phyloP scores from a whole-genome alignment of 2,329 filamentous ascomycete genomes.

The Monilinia aucupariae region DNA sequence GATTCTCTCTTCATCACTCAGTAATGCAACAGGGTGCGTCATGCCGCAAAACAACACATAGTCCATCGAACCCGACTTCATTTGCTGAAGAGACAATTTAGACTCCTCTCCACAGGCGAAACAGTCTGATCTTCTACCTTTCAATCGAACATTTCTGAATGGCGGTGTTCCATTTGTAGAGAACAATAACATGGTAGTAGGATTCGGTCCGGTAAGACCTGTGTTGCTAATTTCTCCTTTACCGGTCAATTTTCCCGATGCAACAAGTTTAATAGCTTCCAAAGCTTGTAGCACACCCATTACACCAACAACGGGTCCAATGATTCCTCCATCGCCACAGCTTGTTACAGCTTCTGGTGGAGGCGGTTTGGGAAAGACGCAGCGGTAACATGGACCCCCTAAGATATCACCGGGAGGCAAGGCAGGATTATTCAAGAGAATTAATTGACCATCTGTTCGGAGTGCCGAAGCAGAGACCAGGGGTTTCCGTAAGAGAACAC shows the following conservation, averaged over 20 bases:
- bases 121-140: constrained; percentile 63
- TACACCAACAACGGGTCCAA: constrained; percentile 85
- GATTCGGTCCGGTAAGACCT: constrained; percentile 16
- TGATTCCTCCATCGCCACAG: constrained; percentile 87
- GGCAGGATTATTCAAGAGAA: constrained; percentile 79
- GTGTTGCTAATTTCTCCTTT: constrained; percentile 21
- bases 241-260: constrained; percentile 33
- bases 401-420: constrained; percentile 48
- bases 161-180: constrained; percentile 47
- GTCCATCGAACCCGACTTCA: constrained; percentile 64
- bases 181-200: constrained; percentile 41
- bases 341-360: constrained; percentile 75
- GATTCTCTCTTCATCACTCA: constrained; percentile 62
- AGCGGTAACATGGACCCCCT: constrained; percentile 86
- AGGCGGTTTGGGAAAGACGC: constrained; percentile 83
- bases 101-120: constrained; percentile 65
- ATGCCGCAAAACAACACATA: constrained; percentile 84
- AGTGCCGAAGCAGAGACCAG: constrained; percentile 87
- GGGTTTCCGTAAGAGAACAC: constrained; percentile 70
- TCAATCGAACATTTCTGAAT: constrained; percentile 73
- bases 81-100: constrained; percentile 55
- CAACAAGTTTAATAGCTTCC: constrained; percentile 80
- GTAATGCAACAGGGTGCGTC: constrained; percentile 46
- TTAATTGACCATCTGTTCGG: constrained; percentile 82
- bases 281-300: constrained; percentile 93